A percentile compares a stretch with the other conserved stretches of the same genome.
Evolutionary conservation across 1,284 basidiomycete genomes (phyloP).

Genomic region (Exobasidium rhododendri): DNA sequence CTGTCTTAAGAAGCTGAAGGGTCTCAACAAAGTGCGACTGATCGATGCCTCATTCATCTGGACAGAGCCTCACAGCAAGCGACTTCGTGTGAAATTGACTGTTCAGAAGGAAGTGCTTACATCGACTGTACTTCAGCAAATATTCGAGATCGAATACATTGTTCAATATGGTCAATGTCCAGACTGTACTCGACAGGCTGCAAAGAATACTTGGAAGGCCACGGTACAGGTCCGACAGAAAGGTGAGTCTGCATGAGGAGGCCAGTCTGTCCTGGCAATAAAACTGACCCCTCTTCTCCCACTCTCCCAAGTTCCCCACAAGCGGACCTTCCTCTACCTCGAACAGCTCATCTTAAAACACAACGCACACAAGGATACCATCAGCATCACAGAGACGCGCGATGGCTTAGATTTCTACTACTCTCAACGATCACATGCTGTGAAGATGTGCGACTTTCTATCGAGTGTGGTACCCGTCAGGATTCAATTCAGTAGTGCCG

Average conservation of each 20-base stretch:
- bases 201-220: slow-evolving; percentile 98
- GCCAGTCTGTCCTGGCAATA: background rate
- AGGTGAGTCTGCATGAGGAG: slow-evolving; percentile 61
- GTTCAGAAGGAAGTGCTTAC: slow-evolving; percentile 98
- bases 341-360: slow-evolving; percentile 98
- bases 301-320: slow-evolving; percentile 62
- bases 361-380: slow-evolving; percentile 92
- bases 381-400: slow-evolving; percentile 83
- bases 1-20: slow-evolving; percentile 83
- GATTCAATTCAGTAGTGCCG: slow-evolving; percentile 85
- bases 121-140: slow-evolving; percentile 91
- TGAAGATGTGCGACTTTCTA: slow-evolving; percentile 97
- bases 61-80: slow-evolving; percentile 97
- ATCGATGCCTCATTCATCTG: slow-evolving; percentile 98
- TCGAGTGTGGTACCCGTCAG: slow-evolving; percentile 79
- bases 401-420: slow-evolving; percentile 98
- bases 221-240: slow-evolving; percentile 97
- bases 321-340: slow-evolving; percentile 94
- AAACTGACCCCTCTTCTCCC: slow-evolving; percentile 3
- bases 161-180: slow-evolving; percentile 95
- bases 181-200: slow-evolving; percentile 85
- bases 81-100: slow-evolving; percentile 86
- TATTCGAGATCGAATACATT: slow-evolving; percentile 93
- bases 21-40: slow-evolving; percentile 86
- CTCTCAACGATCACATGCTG: slow-evolving; percentile 79